Evolutionary conservation across 2,329 filamentous ascomycete genomes (phyloP).

Genomic region (Colletotrichum plurivorum): DNA sequence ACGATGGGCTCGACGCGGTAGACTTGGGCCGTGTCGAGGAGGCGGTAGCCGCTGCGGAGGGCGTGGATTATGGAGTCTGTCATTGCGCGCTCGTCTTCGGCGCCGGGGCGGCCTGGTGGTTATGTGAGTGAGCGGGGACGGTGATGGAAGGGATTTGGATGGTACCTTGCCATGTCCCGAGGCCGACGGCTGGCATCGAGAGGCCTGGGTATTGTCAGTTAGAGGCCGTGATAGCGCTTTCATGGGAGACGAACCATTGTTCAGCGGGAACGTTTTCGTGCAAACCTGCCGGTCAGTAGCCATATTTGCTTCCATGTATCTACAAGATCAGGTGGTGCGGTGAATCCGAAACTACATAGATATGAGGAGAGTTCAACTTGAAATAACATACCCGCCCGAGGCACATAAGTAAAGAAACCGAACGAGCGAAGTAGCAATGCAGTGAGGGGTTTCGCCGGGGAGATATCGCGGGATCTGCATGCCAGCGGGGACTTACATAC

Average conservation of each 20-base stretch:
- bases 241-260: conserved; percentile 19
- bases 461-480: too few species aligned
- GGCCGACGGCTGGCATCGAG: conserved; percentile 40
- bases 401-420: too few species aligned
- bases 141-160: not conserved
- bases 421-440: too few species aligned
- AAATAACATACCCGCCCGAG: too few species aligned
- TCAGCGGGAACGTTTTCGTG: conserved; percentile 30
- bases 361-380: too few species aligned
- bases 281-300: conserved; percentile 1
- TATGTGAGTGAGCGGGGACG: not conserved
- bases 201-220: not conserved
- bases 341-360: not conserved
- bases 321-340: not conserved
- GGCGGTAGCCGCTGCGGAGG: conserved; percentile 47
- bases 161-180: conserved; percentile 45
- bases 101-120: conserved; percentile 25
- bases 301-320: not conserved
- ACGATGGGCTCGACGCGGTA: conserved; percentile 36
- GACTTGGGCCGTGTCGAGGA: conserved; percentile 44
- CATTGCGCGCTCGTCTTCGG: conserved; percentile 40
- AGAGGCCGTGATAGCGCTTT: not conserved
- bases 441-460: too few species aligned
- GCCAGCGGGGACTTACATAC: too few species aligned
- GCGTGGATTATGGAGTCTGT: conserved; percentile 48